Evolutionary conservation across 2,329 filamentous ascomycete genomes (phyloP), one percentile per base, ranked within the genome.

Genomic region (Leptographium radiaticola): DNA sequence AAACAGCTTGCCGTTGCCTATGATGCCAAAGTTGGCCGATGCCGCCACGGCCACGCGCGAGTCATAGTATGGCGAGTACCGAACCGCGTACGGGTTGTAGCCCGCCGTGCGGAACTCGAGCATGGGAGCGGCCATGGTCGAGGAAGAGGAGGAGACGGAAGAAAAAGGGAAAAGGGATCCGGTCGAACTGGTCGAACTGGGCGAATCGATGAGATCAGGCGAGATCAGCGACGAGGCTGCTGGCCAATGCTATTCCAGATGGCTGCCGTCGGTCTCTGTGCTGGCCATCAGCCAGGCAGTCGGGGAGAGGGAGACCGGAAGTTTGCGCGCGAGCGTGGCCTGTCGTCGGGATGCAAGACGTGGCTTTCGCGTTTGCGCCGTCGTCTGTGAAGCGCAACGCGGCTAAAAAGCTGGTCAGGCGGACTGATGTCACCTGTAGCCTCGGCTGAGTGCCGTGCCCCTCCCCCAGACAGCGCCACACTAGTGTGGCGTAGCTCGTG

Each of bases 11-110:
- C 93, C 93, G 73, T 98, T 98, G 49, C 93, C 93, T 39, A 98
- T 91, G 42, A 98, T 86, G 42, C 93, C 93, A 71, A 93, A 98
- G 74, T 98, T 97, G 59, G 91, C 83, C n/a, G 89, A 86, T 1
- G 87, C 79, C 34, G 88, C 87, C 62, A 96, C 89, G 55, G 91
- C 91, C 59, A 98, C 82, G 59, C 90, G 84, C 60, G 87, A 93
- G 73, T 97, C 93, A 73, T 94, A 95, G 74, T 96, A 98, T 8
- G 93, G 93, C 54, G 91, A 97, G 76, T 97, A 98, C 71, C 96
- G 95, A 70, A 96, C 89, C 61, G 87, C 88, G 71, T 95, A 96
- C 63, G 90, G 90, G 69, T 97, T 95, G 77, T 82, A 97, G 64
- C 93, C 93, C 66, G 88, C 79, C 25, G 93, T 97, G 59, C 87